Evolutionary conservation across 108 stramenopile genomes (phyloP), one percentile per base, ranked within the genome.

Genomic region (Epithemia pelagica): DNA sequence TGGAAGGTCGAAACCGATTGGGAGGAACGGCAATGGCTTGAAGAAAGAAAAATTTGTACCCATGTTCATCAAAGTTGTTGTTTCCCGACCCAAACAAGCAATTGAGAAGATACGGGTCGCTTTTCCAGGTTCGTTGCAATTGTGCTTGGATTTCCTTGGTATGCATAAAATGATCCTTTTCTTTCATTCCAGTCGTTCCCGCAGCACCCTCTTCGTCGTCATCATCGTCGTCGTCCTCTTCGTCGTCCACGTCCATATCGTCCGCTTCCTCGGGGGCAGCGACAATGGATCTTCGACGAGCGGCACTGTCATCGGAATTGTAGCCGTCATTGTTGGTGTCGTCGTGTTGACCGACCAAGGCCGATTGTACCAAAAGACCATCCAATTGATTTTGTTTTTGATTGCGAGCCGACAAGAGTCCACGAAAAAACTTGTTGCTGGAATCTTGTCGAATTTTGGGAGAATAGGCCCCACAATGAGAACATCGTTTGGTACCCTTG

Each of bases 1-100:
- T 92, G 7, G 97, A 91, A 20, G 99, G 99, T 22, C 99, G 94
- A 74, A 98, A 99, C 25, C 96, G 80, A 21, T 84, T 89, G 15
- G 97, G 97, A 5, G 99, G 94, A 33, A 99, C 97, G 21, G 90
- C 77, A 28, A 99, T 69, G 28, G 83, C 82, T 52, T 90, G 87
- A 51, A 90, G 28, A 59, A 99, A 99, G 76, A 97, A 98, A 26
- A 92, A 62, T 23, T 77, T 70, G 58, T 73, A 90, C 0, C 95
- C 94, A 21, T 78, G 73, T 5, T 70, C 72, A 20, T 59, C 62
- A 8, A 61, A 25, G 2, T 60, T 21, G 32, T 67, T 68, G 29
- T 64, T 70, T 20, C 68, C 82, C 37, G 37, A 46, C 7, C 88
- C 89, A 74, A 95, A 98, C 26, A 99, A 58, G 23, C 68, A 75